These are phyloP conservation scores for Ceratocystis harringtonii DNA, from an alignment of 2,329 filamentous ascomycete species.

Conservation along the genomic window DNA sequence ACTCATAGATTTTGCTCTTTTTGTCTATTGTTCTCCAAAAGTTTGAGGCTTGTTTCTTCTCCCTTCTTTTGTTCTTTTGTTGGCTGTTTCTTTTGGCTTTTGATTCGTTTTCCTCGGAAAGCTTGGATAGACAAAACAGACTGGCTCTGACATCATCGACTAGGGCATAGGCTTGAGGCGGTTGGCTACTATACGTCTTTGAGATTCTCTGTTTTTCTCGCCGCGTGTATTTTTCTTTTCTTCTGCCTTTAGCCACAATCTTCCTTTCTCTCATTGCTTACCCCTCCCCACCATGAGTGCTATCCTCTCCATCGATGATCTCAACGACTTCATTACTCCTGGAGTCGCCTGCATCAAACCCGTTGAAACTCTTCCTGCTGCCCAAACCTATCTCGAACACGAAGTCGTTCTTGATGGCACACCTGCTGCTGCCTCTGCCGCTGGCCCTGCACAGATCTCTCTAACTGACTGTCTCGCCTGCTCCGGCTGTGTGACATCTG, in stretches of 20 bases:
- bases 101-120: not conserved
- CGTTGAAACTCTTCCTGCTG: slow-evolving; percentile 70
- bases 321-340: slow-evolving; percentile 98
- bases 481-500: slow-evolving; percentile 92
- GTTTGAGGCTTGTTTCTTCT: not conserved
- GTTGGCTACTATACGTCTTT: not conserved
- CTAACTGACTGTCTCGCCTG: slow-evolving; percentile 95
- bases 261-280: slow-evolving; percentile 9
- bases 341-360: slow-evolving; percentile 98
- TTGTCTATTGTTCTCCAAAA: not conserved
- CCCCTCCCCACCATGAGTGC: slow-evolving; percentile 58
- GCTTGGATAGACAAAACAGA: not conserved
- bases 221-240: not conserved
- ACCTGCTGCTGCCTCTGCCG: slow-evolving; percentile 37
- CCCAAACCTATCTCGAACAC: slow-evolving; percentile 43
- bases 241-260: not conserved
- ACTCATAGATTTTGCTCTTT: not conserved
- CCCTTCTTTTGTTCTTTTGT: not conserved
- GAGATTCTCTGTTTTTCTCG: not conserved
- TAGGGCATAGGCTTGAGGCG: not conserved
- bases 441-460: slow-evolving; percentile 74
- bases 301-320: slow-evolving; percentile 87
- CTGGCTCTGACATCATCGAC: not conserved
- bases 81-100: too few species aligned
- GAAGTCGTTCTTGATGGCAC: slow-evolving; percentile 92